Evolutionary conservation across 2,329 filamentous ascomycete genomes (phyloP), one percentile per base, ranked within the genome.

Genomic region (Sclerotinia trifoliorum): DNA sequence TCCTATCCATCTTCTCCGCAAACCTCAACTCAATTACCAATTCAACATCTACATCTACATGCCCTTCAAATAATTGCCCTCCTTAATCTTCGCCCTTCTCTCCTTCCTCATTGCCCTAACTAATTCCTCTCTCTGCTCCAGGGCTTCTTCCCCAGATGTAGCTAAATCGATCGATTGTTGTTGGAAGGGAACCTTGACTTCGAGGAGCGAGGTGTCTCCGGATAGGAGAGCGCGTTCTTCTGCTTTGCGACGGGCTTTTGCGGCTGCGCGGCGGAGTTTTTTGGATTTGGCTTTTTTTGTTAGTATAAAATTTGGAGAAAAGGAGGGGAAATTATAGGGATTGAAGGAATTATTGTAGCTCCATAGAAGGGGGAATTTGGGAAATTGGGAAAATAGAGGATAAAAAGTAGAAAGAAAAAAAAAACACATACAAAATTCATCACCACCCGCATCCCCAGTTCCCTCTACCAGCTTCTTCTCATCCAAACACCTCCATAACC

Each of bases 61-160:
- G 55, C 88, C 86, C 85, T 90, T 91, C 80, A 95, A 85, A 84
- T 93, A 95, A 81, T 95, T 95, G 77, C 80, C 81, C 83, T 95
- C 92, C 86, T 94, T 94, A 77, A 95, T 95, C 80, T 84, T 86
- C 69, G 85, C 86, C 80, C 89, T 87, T 77, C 91, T 84, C 82
- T 93, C 90, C 78, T 85, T 85, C 76, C 91, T 86, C 90, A 93
- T 88, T 46, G 88, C 88, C 80, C 83, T 86, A 72, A 84, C 90
- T 75, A 94, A 81, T 74, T 88, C 86, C 71, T 84, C 83, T 77
- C 90, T 83, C 77, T 85, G 82, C 42, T 77, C 74, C 46, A 77
- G 77, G 2, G 83, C 84, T 70, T 81, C 75, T 57, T 82, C 73
- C 1, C 82, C 84, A 70, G 81, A 75, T 55, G 81, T 74, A 0